Conservation (phyloP, 805 yeast species). For the Candida ascalaphidarum region DNA sequence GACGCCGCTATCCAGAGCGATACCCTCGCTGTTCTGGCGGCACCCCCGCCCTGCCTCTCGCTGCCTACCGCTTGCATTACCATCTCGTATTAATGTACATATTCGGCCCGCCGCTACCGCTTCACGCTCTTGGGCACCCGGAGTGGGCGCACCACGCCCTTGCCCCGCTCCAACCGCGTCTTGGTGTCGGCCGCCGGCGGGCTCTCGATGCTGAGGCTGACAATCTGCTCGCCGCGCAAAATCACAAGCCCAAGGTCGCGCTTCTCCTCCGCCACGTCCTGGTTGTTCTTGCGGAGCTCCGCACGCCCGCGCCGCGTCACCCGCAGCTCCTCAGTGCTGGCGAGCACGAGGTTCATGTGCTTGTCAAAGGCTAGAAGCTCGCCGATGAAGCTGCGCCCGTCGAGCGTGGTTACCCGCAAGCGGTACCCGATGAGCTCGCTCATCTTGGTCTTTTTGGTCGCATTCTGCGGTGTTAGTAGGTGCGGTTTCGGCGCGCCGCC, state of each 20-base stretch:
- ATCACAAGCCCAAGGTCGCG: conserved; percentile 75
- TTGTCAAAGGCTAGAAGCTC: conserved; percentile 82
- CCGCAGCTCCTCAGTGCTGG: conserved; percentile 80
- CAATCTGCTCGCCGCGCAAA: conserved; percentile 80
- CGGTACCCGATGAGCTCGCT: conserved; percentile 69
- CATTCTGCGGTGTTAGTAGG: too few species aligned
- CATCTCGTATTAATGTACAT: too few species aligned
- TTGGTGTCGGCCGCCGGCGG: conserved; percentile 44
- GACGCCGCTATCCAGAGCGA: too few species aligned
- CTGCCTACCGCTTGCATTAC: too few species aligned
- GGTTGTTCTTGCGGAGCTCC: conserved; percentile 23
- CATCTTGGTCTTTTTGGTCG: conserved; percentile 32
- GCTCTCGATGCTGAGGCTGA: conserved; percentile 59
- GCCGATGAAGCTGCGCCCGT: conserved; percentile 72
- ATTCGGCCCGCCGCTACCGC: too few species aligned
- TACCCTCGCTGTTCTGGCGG: too few species aligned
- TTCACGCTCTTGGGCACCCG: too few species aligned
- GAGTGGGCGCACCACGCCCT: conserved; percentile 24
- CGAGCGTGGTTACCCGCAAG: conserved; percentile 66
- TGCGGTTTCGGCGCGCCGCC: too few species aligned
- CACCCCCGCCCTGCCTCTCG: too few species aligned
- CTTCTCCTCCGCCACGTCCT: conserved; percentile 50
- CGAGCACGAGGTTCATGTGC: conserved; percentile 77
- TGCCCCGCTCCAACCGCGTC: conserved; percentile 17
- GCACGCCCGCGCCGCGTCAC: conserved; percentile 51